These are phyloP conservation scores for Prinsepia uniflora DNA, from an alignment of 306 rosid genomes.

Conservation along the genomic window DNA sequence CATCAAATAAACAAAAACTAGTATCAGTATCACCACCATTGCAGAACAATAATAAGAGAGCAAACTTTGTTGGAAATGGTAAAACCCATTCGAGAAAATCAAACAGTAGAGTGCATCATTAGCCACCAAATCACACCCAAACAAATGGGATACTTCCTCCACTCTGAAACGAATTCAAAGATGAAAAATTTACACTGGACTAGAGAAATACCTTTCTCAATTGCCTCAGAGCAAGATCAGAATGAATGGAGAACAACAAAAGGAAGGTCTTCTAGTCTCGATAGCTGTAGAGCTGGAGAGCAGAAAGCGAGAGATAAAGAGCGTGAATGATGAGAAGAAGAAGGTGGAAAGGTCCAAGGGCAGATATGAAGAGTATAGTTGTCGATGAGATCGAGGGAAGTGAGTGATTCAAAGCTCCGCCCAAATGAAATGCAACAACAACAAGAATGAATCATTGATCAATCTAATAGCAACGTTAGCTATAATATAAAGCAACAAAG, in stretches of 20 bases:
- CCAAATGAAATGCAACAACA: slow-evolving; percentile 13
- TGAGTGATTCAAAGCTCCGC: slow-evolving; percentile 43
- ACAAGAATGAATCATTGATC: too few relatives aligned
- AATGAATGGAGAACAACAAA: slow-evolving; percentile 6
- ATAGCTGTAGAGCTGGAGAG: neutral
- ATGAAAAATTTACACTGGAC: neutral
- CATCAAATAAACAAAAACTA: neutral
- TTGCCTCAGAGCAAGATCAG: neutral
- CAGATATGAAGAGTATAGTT: neutral
- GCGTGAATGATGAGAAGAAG: neutral
- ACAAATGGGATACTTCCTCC: neutral
- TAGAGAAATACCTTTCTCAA: neutral
- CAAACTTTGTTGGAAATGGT: neutral
- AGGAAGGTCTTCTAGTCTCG: neutral
- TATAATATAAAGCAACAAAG: too few relatives aligned
- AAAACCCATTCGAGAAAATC: neutral
- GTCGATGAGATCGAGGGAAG: slow-evolving; percentile 47
- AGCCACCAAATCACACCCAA: neutral
- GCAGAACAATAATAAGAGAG: neutral
- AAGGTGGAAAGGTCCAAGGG: slow-evolving; percentile 7
- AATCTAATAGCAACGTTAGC: too few relatives aligned
- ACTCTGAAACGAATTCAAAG: neutral
- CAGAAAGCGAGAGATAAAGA: neutral
- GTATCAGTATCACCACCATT: neutral
- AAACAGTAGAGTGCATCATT: neutral